phyloP scores from a whole-genome alignment of 2,329 filamentous ascomycete species.

The Aureobasidium vineae region DNA sequence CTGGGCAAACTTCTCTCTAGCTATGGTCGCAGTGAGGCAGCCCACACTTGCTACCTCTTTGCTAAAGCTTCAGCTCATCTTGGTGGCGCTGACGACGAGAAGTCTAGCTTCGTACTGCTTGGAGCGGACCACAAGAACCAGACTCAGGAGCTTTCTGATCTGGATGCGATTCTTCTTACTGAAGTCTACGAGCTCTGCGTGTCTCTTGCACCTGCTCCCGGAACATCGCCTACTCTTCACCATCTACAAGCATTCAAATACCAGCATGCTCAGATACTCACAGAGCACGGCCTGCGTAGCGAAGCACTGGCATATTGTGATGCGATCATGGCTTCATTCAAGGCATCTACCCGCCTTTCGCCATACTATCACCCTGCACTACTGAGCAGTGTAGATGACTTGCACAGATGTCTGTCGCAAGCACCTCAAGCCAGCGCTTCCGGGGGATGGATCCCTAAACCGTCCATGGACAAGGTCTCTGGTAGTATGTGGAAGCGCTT shows the following conservation, averaged over 20 bases:
- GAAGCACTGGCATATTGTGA: slow-evolving; percentile 94
- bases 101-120: slow-evolving; percentile 75
- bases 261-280: slow-evolving; percentile 77
- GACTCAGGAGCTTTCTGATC: slow-evolving; percentile 71
- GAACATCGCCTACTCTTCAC: slow-evolving; percentile 57
- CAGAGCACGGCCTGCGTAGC: slow-evolving; percentile 75
- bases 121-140: slow-evolving; percentile 77
- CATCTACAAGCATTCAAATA: slow-evolving; percentile 91
- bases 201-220: slow-evolving; percentile 60
- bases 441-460: slow-evolving; percentile 85
- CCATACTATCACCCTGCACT: slow-evolving; percentile 80
- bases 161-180: slow-evolving; percentile 86
- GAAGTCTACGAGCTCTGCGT: slow-evolving; percentile 93
- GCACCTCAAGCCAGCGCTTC: slow-evolving; percentile 69
- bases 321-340: slow-evolving; percentile 70
- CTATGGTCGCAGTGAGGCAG: slow-evolving; percentile 87
- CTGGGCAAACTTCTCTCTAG: slow-evolving; percentile 78
- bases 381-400: slow-evolving; percentile 74
- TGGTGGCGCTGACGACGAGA: slow-evolving; percentile 77
- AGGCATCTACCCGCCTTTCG: slow-evolving; percentile 76
- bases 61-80: slow-evolving; percentile 69
- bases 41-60: slow-evolving; percentile 92
- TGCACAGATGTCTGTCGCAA: slow-evolving; percentile 78
- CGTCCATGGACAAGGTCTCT: slow-evolving; percentile 93
- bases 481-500: slow-evolving; percentile 88